Conservation (phyloP, 352 stramenopile genomes). For the Pythium rhizo-oryzae region DNA sequence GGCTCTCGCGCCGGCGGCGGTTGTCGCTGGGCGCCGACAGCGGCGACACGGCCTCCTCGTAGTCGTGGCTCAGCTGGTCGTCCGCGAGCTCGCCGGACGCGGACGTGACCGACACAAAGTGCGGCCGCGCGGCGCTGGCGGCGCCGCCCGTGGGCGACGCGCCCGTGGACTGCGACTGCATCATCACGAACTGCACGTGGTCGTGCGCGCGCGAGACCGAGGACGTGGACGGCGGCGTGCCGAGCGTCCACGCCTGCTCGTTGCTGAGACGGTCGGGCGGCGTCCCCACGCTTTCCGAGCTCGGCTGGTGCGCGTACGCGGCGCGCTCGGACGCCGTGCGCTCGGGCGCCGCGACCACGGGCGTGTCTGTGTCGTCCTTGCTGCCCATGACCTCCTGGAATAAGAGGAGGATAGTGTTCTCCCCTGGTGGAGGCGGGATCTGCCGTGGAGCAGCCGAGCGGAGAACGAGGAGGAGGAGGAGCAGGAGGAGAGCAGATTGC, state of each 20-base stretch:
- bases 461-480: neutral
- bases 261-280: neutral
- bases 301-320: slow-evolving; percentile 6
- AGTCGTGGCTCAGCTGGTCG: slow-evolving; percentile 8
- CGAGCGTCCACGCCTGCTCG: slow-evolving; percentile 6
- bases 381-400: slow-evolving; percentile 17
- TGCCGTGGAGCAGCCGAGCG: neutral
- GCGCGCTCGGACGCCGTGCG: slow-evolving; percentile 16
- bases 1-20: slow-evolving; percentile 11
- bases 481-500: neutral
- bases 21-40: slow-evolving; percentile 5
- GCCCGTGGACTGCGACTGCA: slow-evolving; percentile 21
- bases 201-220: slow-evolving; percentile 9
- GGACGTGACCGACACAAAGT: slow-evolving; percentile 16
- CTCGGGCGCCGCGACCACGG: neutral
- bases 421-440: neutral
- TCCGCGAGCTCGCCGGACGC: neutral
- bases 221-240: slow-evolving; percentile 9
- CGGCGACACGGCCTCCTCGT: slow-evolving; percentile 7
- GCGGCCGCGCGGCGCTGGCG: neutral
- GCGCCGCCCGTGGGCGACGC: neutral
- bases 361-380: slow-evolving; percentile 1
- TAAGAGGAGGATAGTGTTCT: neutral
- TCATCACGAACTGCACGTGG: slow-evolving; percentile 27
- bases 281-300: slow-evolving; percentile 10